phyloP scores from a whole-genome alignment of 768 basidiomycete species.

The Gymnopilus dilepis region DNA sequence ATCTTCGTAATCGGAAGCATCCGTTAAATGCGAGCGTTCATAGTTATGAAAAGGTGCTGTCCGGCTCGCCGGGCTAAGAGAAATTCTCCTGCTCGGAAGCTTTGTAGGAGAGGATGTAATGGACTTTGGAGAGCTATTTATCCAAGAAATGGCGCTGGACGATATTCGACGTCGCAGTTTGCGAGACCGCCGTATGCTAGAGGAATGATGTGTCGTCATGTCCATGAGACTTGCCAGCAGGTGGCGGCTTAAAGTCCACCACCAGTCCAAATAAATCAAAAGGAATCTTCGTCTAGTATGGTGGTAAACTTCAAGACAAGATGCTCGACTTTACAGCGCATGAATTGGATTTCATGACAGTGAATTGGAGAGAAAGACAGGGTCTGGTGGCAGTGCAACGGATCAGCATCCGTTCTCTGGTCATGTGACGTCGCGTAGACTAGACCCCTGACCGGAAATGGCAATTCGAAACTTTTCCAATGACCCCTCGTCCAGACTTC shows the following conservation, averaged over 20 bases:
- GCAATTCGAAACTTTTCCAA: background rate
- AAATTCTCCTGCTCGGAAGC: constrained; percentile 27
- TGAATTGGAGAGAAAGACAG: background rate
- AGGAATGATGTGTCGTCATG: constrained; percentile 24
- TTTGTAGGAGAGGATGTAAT: constrained; percentile 29
- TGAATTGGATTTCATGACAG: background rate
- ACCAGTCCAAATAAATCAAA: no score
- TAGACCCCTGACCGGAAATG: background rate
- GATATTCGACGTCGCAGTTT: constrained; percentile 41
- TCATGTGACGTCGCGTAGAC: background rate
- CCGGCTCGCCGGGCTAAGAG: constrained; percentile 34
- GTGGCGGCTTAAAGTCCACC: no score
- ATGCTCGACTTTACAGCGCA: no score
- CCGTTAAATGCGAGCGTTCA: constrained; percentile 29
- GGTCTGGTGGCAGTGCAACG: background rate
- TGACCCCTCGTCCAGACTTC: constrained; percentile 34
- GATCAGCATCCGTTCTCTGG: background rate
- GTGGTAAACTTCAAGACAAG: background rate
- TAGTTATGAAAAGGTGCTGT: constrained; percentile 24
- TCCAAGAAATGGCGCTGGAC: constrained; percentile 30
- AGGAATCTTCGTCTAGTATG: no score
- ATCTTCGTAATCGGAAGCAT: constrained; percentile 38
- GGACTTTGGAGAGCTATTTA: constrained; percentile 31
- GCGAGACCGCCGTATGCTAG: constrained; percentile 30
- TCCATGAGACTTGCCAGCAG: background rate